Conservation (phyloP, 495 filamentous ascomycete genomes). For the Aspergillus sclerotiicarbonarius region DNA sequence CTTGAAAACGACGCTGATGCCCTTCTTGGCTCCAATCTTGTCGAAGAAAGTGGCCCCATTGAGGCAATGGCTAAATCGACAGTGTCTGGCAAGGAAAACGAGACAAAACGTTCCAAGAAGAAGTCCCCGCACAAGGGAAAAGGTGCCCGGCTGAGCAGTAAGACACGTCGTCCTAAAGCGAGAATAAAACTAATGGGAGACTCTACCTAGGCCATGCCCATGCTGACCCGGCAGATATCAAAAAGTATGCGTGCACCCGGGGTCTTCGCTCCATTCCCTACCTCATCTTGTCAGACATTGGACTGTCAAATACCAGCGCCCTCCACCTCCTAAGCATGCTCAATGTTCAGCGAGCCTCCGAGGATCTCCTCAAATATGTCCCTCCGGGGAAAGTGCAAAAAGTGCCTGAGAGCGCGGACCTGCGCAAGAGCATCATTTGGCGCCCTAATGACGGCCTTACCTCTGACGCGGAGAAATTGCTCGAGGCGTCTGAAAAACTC, state of each 20-base stretch:
- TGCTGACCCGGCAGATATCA: constrained; percentile 17
- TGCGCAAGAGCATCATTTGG: constrained; percentile 38
- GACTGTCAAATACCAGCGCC: constrained; percentile 36
- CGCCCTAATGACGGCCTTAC: constrained; percentile 28
- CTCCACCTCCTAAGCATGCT: constrained; percentile 46
- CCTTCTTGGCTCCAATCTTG: constrained; percentile 7
- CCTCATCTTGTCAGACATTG: constrained; percentile 37
- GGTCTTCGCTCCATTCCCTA: constrained; percentile 49
- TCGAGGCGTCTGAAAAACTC: constrained; percentile 53
- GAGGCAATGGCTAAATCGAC: constrained; percentile 9
- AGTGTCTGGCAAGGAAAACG: constrained; percentile 19
- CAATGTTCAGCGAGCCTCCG: constrained; percentile 37
- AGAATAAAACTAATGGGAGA: not conserved
- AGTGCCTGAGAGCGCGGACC: constrained; percentile 23
- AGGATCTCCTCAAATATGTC: constrained; percentile 39
- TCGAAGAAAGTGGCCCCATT: not conserved
- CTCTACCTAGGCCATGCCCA: not conserved
- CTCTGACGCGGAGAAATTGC: constrained; percentile 39
- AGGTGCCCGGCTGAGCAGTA: constrained; percentile 16
- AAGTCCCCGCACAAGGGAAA: constrained; percentile 25
- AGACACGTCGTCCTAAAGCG: not conserved
- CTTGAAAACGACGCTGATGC: constrained; percentile 21
- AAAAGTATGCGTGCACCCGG: constrained; percentile 32
- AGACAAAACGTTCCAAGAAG: constrained; percentile 13
- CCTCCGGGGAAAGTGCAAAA: constrained; percentile 30